These are phyloP conservation scores for Irpex sp. DNA, from an alignment of 1,284 basidiomycete species.

Conservation along the genomic window DNA sequence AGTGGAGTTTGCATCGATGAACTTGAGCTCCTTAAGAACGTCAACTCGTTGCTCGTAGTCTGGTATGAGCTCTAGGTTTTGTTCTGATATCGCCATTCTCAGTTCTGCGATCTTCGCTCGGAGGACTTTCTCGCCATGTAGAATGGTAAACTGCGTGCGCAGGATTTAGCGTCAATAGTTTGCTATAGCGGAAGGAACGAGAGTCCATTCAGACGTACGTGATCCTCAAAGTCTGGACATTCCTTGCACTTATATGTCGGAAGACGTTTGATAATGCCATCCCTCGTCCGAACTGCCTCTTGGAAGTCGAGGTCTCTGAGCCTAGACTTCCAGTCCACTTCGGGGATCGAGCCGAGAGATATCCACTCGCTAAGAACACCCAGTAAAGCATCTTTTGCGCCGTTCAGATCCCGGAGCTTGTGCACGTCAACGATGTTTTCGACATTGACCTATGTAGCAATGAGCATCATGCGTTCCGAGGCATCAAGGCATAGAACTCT, in stretches of 20 bases:
- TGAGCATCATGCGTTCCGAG: constrained; percentile 2
- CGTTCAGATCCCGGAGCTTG: constrained; percentile 60
- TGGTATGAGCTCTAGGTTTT: constrained; percentile 95
- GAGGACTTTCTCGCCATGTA: constrained; percentile 77
- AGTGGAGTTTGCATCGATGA: constrained; percentile 92
- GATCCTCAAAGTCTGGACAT: constrained; percentile 65
- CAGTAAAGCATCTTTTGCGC: constrained; percentile 47
- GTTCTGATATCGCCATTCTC: constrained; percentile 85
- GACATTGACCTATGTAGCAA: constrained; percentile 58
- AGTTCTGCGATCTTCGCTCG: constrained; percentile 71
- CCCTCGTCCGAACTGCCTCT: constrained; percentile 69
- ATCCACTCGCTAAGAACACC: constrained; percentile 55
- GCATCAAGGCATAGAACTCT: neutral
- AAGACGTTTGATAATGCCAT: constrained; percentile 44
- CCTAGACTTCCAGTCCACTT: constrained; percentile 84
- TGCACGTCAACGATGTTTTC: constrained; percentile 64
- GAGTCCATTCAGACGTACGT: constrained; percentile 43
- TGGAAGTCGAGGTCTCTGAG: constrained; percentile 91
- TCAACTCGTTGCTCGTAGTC: constrained; percentile 95
- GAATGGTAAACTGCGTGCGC: constrained; percentile 57
- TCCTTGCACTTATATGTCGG: constrained; percentile 45
- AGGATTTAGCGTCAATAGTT: too few relatives aligned
- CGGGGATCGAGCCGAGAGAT: constrained; percentile 45
- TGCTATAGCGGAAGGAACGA: too few relatives aligned
- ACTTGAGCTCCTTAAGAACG: constrained; percentile 89